Evolutionary conservation across 768 basidiomycete genomes (phyloP).

Genomic region (Zangia roseola): DNA sequence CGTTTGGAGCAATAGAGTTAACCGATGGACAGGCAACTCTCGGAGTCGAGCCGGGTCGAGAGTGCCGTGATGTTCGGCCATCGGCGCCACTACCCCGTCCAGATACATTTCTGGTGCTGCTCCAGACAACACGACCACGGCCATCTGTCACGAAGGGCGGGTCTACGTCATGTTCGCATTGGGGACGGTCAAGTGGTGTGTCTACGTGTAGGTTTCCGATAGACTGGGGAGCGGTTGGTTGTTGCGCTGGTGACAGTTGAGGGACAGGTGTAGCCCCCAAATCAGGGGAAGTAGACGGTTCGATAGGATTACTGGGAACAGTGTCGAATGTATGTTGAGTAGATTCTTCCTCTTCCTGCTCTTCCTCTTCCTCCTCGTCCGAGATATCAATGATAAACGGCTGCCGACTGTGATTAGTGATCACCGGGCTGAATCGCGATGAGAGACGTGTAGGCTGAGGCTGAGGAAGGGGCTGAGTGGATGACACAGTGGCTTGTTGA

Average conservation of each 20-base stretch:
- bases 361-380: slow-evolving; percentile 31
- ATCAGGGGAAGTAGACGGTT: not conserved
- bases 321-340: not conserved
- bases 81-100: slow-evolving; percentile 19
- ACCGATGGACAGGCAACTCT: slow-evolving; percentile 18
- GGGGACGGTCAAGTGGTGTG: slow-evolving; percentile 9
- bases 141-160: slow-evolving; percentile 66
- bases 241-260: slow-evolving; percentile 4
- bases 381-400: slow-evolving; percentile 33
- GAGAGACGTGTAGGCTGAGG: slow-evolving; percentile 6
- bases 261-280: not conserved
- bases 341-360: slow-evolving; percentile 16
- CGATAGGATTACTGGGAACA: not conserved
- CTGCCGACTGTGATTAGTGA: slow-evolving; percentile 22
- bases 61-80: slow-evolving; percentile 20
- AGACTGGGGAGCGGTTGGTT: slow-evolving; percentile 1
- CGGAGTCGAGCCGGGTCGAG: slow-evolving; percentile 20
- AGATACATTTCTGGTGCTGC: slow-evolving; percentile 27
- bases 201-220: slow-evolving; percentile 3
- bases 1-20: slow-evolving; percentile 7
- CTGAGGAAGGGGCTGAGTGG: slow-evolving; percentile 1
- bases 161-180: slow-evolving; percentile 35
- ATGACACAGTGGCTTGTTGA: not conserved
- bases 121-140: slow-evolving; percentile 57
- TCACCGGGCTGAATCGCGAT: slow-evolving; percentile 28